Base-by-base conservation (phyloP, 306 rosid genomes). In the Pyrus bretschneideri region DNA sequence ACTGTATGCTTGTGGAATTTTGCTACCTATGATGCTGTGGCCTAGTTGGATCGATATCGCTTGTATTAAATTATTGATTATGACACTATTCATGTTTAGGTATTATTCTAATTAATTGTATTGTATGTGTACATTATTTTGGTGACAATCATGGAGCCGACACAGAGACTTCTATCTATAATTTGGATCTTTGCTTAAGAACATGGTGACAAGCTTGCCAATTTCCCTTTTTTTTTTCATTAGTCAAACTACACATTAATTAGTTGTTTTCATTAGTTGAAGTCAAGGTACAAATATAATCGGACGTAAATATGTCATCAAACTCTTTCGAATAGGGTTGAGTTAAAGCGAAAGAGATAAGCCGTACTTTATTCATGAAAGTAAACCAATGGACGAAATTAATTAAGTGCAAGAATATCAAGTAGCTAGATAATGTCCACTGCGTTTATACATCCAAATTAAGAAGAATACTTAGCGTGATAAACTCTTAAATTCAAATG, bases 1-100 rank as follows among this genome's bases (percentile, higher is more conserved):
- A 73, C 27, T 0, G 66, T 3, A 59, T 14, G 5, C 21, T 74
- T 60, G 44, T 45, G 59, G 60, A 45, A 9, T 12, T 31, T 46
- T 60, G 12, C 40, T 49, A 30, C 25, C 7, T 23, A 11, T 9
- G 25, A 23, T 52, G 38, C 25, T 61, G 44, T 45, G 72, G 65
- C 55, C 54, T 64, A 13, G 65, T 44, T 78, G 67, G 72, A 78
- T 60, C 71, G 77, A 45, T 13, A 38, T 55, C 25, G 31, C 4
- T 35, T 30, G 4, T 13, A 77, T 61, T 64, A 31, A 78, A 10
- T 18, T n/a, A 51, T 8, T 40, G 45, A 54, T 4, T 33, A 35
- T 17, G 58, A 51, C 30, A 30, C 46, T 46, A 61, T 25, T 9
- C 33, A 9, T 13, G 31, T 13, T 57, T 27, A 17, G 27, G 13